Evolutionary conservation across 164 flowering plant genomes (phyloP).

Genomic region (Magnolia officinalis): DNA sequence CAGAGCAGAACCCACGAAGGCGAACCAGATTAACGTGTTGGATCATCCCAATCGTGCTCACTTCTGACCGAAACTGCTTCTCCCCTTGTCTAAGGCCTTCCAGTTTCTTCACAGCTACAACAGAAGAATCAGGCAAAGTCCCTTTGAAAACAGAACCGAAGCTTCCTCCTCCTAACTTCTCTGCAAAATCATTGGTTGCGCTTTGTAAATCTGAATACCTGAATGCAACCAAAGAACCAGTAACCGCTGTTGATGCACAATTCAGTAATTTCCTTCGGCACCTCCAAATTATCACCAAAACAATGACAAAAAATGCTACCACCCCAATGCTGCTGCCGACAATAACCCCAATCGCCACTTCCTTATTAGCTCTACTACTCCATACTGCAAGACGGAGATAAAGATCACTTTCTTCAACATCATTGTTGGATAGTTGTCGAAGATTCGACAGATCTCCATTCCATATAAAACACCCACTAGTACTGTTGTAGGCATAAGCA

Average conservation of each 20-base stretch:
- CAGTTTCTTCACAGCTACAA: conserved; percentile 45
- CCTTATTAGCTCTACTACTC: conserved; percentile 4
- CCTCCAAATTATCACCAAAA: conserved; percentile 8
- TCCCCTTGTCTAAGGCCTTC: conserved; percentile 45
- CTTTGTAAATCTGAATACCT: conserved; percentile 31
- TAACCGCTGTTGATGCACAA: conserved; percentile 12
- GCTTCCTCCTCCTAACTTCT: conserved; percentile 52
- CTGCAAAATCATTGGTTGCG: conserved; percentile 46
- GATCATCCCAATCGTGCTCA: conserved; percentile 59
- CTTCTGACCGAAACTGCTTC: conserved; percentile 56
- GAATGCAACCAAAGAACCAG: conserved; percentile 35
- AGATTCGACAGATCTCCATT: not conserved
- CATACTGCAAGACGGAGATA: not conserved
- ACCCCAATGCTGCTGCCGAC: conserved; percentile 17
- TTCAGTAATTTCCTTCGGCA: conserved; percentile 11
- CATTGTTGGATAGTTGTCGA: not conserved
- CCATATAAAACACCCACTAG: not conserved
- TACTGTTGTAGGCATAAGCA: conserved; percentile 14
- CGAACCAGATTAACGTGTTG: conserved; percentile 54
- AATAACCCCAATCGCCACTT: conserved; percentile 5
- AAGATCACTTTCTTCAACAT: not conserved
- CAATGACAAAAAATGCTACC: conserved; percentile 13
- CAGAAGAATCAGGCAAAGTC: conserved; percentile 28
- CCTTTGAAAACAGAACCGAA: conserved; percentile 55
- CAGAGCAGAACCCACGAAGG: conserved; percentile 50